Evolutionary conservation across 1,284 basidiomycete genomes (phyloP).

Genomic region (Heterobasidion occidentale): DNA sequence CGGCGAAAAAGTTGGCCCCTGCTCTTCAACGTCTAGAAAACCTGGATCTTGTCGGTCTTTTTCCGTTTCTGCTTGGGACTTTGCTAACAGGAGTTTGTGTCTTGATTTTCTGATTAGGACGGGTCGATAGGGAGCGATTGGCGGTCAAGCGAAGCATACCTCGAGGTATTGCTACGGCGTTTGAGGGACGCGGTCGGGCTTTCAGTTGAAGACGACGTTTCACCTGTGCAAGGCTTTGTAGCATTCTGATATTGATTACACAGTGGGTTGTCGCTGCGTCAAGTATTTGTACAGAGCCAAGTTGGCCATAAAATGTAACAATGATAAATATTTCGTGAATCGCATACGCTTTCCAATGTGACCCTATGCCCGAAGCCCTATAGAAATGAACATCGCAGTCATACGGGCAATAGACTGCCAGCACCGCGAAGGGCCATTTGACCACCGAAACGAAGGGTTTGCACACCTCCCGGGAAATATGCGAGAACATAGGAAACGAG

Average conservation of each 20-base stretch:
- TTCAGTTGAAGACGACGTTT: constrained; percentile 26
- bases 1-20: constrained; percentile 42
- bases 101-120: constrained; percentile 9
- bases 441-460: constrained; percentile 77
- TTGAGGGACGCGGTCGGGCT: constrained; percentile 53
- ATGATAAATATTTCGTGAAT: not conserved
- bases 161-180: constrained; percentile 63
- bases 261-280: not conserved
- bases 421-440: constrained; percentile 79
- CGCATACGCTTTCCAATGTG: not conserved
- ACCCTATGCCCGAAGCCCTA: too few species aligned
- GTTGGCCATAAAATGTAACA: not conserved
- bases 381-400: constrained; percentile 7
- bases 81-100: not conserved
- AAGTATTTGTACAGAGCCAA: not conserved
- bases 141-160: constrained; percentile 53
- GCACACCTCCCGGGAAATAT: constrained; percentile 84
- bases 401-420: constrained; percentile 69
- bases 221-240: not conserved
- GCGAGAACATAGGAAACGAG: constrained; percentile 83
- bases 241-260: not conserved
- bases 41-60: constrained; percentile 42
- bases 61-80: constrained; percentile 2
- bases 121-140: constrained; percentile 30
- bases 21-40: constrained; percentile 38